phyloP scores from a whole-genome alignment of 2,329 filamentous ascomycete species.

The Tothia fuscella region DNA sequence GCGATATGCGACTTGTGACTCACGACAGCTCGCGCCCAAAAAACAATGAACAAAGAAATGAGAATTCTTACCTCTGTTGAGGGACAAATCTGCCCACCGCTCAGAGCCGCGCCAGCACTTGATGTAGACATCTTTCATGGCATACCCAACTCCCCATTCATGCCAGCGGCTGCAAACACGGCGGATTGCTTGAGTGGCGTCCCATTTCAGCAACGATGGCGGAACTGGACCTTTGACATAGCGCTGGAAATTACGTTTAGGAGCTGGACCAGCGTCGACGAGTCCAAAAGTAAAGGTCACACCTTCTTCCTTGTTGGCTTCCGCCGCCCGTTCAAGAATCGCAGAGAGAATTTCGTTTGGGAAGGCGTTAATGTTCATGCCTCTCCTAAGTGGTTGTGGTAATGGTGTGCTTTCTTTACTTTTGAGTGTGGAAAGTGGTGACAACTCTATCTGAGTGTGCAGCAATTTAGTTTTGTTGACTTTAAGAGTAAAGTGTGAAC shows the following conservation, averaged over 20 bases:
- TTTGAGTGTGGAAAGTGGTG: neutral
- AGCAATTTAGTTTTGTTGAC: neutral
- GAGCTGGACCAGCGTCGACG: constrained; percentile 35
- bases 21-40: too few species aligned
- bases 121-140: constrained; percentile 39
- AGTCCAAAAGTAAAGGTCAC: constrained; percentile 42
- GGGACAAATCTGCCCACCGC: constrained; percentile 38
- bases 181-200: constrained; percentile 36
- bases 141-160: constrained; percentile 40
- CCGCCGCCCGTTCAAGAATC: constrained; percentile 38
- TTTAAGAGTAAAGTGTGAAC: neutral
- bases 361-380: constrained; percentile 37
- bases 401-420: neutral
- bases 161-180: constrained; percentile 40
- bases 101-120: constrained; percentile 40
- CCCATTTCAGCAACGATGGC: constrained; percentile 40
- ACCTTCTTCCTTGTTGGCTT: constrained; percentile 34
- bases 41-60: too few species aligned
- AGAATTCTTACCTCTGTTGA: constrained; percentile 21
- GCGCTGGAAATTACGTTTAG: constrained; percentile 33
- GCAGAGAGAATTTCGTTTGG: constrained; percentile 40
- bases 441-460: neutral
- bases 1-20: too few species aligned
- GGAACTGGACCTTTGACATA: constrained; percentile 41
- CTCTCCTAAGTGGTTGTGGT: neutral